Percentiles rank a stretch among this genome's conserved stretches.
These are phyloP conservation scores for Miscanthus lutarioriparius DNA, from an alignment of 176 grass and related monocot species.

Conservation along the genomic window DNA sequence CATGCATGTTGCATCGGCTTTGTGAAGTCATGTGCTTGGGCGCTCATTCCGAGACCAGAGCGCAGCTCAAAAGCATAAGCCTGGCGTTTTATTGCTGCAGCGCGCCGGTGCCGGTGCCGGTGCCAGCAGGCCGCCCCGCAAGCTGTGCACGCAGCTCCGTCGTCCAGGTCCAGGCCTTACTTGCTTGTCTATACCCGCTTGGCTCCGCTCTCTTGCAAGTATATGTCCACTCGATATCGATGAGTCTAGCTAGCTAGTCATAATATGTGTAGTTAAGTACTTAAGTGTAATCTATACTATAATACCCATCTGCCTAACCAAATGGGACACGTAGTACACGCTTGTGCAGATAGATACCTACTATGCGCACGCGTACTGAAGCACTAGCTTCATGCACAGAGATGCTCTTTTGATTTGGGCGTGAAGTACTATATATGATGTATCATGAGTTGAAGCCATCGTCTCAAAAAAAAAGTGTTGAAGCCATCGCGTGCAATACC, in stretches of 20 bases:
- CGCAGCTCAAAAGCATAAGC: slow-evolving; percentile 38
- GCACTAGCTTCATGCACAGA: neutral
- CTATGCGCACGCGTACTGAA: neutral
- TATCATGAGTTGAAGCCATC: neutral
- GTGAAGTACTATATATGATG: neutral
- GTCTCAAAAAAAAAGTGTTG: no score
- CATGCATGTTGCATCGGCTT: slow-evolving; percentile 29
- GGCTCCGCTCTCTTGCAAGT: slow-evolving; percentile 38
- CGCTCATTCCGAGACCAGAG: slow-evolving; percentile 33
- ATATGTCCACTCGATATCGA: neutral
- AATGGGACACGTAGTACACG: neutral
- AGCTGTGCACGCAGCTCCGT: neutral
- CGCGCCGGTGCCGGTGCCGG: neutral
- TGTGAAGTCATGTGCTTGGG: slow-evolving; percentile 22
- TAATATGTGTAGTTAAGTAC: neutral
- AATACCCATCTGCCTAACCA: neutral
- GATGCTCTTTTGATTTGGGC: neutral
- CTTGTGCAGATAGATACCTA: neutral
- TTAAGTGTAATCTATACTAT: neutral
- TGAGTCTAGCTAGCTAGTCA: neutral
- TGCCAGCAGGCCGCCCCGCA: neutral
- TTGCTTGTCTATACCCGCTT: slow-evolving; percentile 49
- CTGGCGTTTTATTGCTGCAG: slow-evolving; percentile 49
- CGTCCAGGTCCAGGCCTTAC: slow-evolving; percentile 3
- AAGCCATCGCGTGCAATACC: neutral